Base-by-base conservation (phyloP, 164 flowering plant genomes). In the Litsea cubeba region DNA sequence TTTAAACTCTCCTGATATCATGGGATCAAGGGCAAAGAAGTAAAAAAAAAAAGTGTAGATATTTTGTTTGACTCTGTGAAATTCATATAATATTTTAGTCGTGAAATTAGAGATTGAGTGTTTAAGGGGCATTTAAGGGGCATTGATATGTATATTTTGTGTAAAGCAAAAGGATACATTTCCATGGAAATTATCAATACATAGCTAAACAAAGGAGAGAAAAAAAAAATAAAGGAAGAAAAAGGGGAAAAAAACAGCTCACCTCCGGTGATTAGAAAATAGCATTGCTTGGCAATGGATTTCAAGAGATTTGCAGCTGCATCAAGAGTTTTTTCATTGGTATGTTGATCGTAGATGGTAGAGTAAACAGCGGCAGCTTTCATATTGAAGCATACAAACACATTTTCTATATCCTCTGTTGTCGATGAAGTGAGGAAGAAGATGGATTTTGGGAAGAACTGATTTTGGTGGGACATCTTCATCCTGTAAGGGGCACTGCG, bases 301-400 rank as follows among this genome's bases (percentile, higher is more conserved):
- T 23, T 14, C 30, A 70, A 49, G 32, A 50, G 23, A 17, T 5
- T 51, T 15, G 14, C 10, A 50, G 72, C 72, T 26, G 2, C 22
- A 5, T n/a, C 0, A 23, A 49, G 11, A 12, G 69, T 25, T 30
- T 66, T 66, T 1, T 51, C 62, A 51, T 70, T 18, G 18, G 72
- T 60, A 24, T 50, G 40, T 20, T 23, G 24, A 6, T 26, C 62
- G 12, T 8, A 50, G 62, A 70, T 50, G 62, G 72, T 62, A 14
- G 2, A 70, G 62, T 70, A 70, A 50, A 70, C 62, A 22, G 72
- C 62, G 50, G 40, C 72, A 2, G 72, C 72, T 70, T 70, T 70
- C 32, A 51, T 22, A 50, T 1, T 4, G 23, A 70, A 51, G 72
- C 62, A 70, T 2, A 50, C 35, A 7, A 1, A 12, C 72, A 62